Evolutionary conservation across 352 stramenopile species (phyloP), one percentile per base, ranked within the genome.

Genomic region (Globisporangium yorkense): DNA sequence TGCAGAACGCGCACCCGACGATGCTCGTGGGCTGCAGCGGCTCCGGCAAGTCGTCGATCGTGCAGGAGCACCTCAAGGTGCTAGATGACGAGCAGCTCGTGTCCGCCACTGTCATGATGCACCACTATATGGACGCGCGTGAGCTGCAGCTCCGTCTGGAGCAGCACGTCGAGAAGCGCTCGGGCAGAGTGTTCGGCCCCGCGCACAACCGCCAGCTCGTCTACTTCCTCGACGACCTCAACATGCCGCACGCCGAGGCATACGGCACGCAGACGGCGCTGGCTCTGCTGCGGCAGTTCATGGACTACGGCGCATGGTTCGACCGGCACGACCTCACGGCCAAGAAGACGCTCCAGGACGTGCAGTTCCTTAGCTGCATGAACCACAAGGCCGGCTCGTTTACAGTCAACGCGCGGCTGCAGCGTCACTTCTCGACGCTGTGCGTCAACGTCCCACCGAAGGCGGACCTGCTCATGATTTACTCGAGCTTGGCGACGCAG

Each of bases 241-340:
- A 97, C 60, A 94, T 97, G 85, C 87, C 90, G 2, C 77, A 74
- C 21, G 70, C 89, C 0, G 90, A 97, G 57, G 64, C 76, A 37
- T 97, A 96, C 59, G 90, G 89, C 8, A 97, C 90, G 2, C 92
- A 98, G 55, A 96, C 91, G 0, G 75, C 91, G 0, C 75, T 97
- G 7, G 89, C 88, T 0, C 67, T 98, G 16, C 54, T 98, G 40
- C 75, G 92, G 2, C 91, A 97, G 63, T 94, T 87, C 62, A 94
- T 97, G 71, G 92, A 98, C 57, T 97, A 97, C 56, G 71, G 74
- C 13, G 77, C 81, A 20, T 97, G 89, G 89, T 98, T 93, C 56
- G 92, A 98, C 58, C 85, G 91, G 0, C 67, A 81, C 7, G 89
- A 98, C 44, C 63, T 96, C 0, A 74, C 77, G 1, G 68, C 89